Evolutionary conservation across 2,329 filamentous ascomycete genomes (phyloP).

Genomic region (Alternaria consortialis): DNA sequence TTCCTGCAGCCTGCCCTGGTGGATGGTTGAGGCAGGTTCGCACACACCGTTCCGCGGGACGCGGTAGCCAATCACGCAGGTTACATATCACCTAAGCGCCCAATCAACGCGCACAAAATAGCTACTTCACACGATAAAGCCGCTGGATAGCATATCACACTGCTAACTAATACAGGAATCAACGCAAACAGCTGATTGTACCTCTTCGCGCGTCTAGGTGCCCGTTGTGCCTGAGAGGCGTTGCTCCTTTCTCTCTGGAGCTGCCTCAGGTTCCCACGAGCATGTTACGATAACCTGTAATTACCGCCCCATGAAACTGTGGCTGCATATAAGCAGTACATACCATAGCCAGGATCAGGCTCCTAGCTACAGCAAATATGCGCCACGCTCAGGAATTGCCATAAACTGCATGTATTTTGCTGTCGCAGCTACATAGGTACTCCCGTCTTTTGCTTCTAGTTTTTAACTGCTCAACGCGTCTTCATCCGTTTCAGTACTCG

Average conservation of each 20-base stretch:
- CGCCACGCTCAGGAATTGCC: constrained; percentile 3
- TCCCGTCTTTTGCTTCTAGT: background rate
- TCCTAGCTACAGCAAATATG: constrained; percentile 1
- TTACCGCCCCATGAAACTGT: background rate
- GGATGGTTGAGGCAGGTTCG: background rate
- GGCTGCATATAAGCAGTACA: background rate
- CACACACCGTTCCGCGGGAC: background rate
- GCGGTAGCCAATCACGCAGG: background rate
- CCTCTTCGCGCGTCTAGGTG: background rate
- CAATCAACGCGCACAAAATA: background rate
- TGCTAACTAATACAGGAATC: background rate
- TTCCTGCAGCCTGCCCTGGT: background rate
- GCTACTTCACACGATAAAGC: background rate
- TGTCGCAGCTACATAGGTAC: background rate
- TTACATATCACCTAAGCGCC: background rate
- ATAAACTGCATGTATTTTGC: constrained; percentile 8
- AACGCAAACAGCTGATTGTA: background rate
- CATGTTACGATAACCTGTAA: background rate
- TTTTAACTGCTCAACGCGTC: background rate
- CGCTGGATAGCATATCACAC: background rate
- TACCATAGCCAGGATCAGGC: background rate
- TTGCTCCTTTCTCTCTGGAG: background rate
- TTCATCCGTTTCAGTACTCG: constrained; percentile 1
- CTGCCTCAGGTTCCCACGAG: background rate
- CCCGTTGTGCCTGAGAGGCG: background rate